Percentiles rank a stretch among this genome's conserved stretches.
Conservation (phyloP, 2,329 filamentous ascomycete genomes). For the Thielaviopsis populi region DNA sequence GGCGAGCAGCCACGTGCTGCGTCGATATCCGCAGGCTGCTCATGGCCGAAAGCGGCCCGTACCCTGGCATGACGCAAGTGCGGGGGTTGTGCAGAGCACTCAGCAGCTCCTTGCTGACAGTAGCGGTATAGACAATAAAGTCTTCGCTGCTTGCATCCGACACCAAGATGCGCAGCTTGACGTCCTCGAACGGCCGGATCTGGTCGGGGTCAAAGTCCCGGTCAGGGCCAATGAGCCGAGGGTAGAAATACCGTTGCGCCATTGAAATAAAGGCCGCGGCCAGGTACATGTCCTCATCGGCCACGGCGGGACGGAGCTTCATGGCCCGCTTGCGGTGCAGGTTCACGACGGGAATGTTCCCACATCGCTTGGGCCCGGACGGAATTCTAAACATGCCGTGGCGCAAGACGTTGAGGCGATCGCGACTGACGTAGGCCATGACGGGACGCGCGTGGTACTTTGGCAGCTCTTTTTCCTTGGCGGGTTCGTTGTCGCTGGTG, state of each 20-base stretch:
- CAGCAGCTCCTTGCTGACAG: constrained; percentile 34
- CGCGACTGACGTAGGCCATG: constrained; percentile 21
- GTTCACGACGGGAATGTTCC: constrained; percentile 34
- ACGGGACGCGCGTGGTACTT: constrained; percentile 26
- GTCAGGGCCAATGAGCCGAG: constrained; percentile 18
- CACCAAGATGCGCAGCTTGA: constrained; percentile 36
- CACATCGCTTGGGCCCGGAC: constrained; percentile 26
- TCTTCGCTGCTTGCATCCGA: constrained; percentile 34
- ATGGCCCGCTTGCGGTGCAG: constrained; percentile 35
- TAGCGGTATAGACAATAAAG: constrained; percentile 39
- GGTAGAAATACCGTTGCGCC: constrained; percentile 41
- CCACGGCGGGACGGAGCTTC: constrained; percentile 32
- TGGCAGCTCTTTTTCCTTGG: constrained; percentile 22
- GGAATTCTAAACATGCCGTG: constrained; percentile 34
- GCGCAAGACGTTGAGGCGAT: constrained; percentile 26
- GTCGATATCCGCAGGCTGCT: constrained; percentile 22
- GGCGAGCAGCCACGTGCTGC: constrained; percentile 3
- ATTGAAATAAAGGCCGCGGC: constrained; percentile 39
- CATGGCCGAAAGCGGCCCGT: constrained; percentile 19
- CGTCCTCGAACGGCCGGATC: constrained; percentile 29
- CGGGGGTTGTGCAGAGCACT: constrained; percentile 34
- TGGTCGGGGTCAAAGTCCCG: constrained; percentile 18
- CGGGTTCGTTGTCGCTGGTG: not conserved
- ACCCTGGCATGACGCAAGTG: constrained; percentile 10
- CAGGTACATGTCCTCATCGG: constrained; percentile 38